Percentiles rank a stretch among this genome's conserved stretches.
phyloP scores from a whole-genome alignment of 2,329 filamentous ascomycete genomes.

The Madurella mycetomatis region DNA sequence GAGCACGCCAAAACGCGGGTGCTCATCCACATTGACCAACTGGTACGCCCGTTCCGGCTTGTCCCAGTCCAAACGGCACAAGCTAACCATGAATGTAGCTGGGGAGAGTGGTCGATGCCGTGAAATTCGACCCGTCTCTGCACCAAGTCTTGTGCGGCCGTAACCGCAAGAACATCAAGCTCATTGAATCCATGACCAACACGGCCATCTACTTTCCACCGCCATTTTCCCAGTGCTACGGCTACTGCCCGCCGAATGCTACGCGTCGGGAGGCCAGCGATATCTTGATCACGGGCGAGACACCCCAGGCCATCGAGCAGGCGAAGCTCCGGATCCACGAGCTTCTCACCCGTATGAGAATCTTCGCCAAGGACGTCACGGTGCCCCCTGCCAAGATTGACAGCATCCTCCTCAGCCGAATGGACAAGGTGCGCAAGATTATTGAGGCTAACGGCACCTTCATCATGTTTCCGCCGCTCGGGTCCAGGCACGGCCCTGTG shows the following conservation, averaged over 20 bases:
- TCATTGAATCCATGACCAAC: conserved; percentile 91
- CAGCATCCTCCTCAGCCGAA: conserved; percentile 80
- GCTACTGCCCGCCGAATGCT: conserved; percentile 80
- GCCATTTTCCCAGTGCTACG: conserved; percentile 85
- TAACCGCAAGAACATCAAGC: conserved; percentile 93
- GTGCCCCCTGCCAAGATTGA: conserved; percentile 92
- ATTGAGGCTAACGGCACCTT: conserved; percentile 96
- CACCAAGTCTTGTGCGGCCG: conserved; percentile 92
- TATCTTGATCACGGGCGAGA: conserved; percentile 93
- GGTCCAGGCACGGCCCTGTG: conserved; percentile 77
- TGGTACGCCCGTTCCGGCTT: conserved; percentile 52
- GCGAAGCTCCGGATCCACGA: conserved; percentile 92
- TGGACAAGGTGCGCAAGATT: conserved; percentile 97
- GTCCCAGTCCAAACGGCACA: not conserved
- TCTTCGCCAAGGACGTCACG: conserved; percentile 87
- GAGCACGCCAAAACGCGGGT: conserved; percentile 97
- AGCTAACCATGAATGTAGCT: conserved; percentile 49
- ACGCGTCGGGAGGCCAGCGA: conserved; percentile 79
- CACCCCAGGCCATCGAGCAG: conserved; percentile 73
- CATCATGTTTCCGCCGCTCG: conserved; percentile 84
- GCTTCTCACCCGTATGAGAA: conserved; percentile 71
- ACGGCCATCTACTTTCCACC: conserved; percentile 98
- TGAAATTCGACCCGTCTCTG: conserved; percentile 78
- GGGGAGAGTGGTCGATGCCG: conserved; percentile 68
- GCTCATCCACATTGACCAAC: conserved; percentile 93